Base-by-base conservation (phyloP, 202 grass and related monocot genomes). In the Setaria viridis region DNA sequence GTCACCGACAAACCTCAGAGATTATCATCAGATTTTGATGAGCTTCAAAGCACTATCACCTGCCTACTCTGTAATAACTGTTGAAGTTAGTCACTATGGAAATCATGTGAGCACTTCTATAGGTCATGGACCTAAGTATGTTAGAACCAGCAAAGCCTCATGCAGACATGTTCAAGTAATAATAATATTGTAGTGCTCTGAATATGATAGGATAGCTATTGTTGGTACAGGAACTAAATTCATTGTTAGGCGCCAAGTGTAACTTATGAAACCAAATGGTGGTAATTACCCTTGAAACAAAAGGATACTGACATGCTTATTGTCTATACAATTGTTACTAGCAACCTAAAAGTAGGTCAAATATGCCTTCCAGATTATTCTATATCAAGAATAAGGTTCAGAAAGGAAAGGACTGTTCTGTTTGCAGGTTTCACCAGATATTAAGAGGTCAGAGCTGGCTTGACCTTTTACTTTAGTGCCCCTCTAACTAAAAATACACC, bases 321-420 rank as follows among this genome's bases (percentile, higher is more conserved):
- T 72, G n/a, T 63, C 64, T 19, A 13, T 67, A 66, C 62, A 49
- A 2, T 70, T 77, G 16, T 59, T 69, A 21, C 34, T 12, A 72
- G 13, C 41, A 72, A 56, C 35, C 54, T 11, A 67, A 64, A 15
- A 42, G 16, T 59, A 16, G 30, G 53, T 19, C 7, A 20, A 47
- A 62, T 69, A 84, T 16, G n/a, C n/a, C 16, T 62, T 19, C 53
- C 71, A 35, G 17, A 46, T 77, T 77, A 37, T 71, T 81, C 74
- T 35, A 25, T 34, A 9, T 80, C 13, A 19, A 60, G 51, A 48
- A 32, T 57, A 77, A 39, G 2, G 29, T 85, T 70, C 60, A 20
- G 13, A 67, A 57, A 56, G 11, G 3, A 13, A 20, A 41, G 2
- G 35, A 12, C 12, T 13, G 4, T 62, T 14, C 19, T 1, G 21